Evolutionary conservation across 805 yeast genomes (phyloP).

Genomic region (Tetrapisispora iriomotensis): DNA sequence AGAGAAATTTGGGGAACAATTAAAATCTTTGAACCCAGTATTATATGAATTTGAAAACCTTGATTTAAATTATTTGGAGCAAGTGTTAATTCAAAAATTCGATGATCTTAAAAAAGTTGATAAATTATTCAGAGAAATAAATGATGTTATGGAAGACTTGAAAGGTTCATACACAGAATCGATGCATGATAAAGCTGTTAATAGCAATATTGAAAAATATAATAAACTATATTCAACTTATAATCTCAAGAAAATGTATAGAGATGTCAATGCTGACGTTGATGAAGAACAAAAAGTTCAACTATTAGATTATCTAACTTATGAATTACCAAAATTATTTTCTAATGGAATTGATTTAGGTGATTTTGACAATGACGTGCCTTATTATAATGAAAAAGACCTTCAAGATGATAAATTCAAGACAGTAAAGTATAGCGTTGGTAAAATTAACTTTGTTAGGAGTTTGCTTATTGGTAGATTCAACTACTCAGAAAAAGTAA

Average conservation of each 20-base stretch:
- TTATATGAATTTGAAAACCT: slow-evolving; percentile 17
- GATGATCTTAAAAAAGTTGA: slow-evolving; percentile 15
- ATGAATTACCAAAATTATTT: slow-evolving; percentile 22
- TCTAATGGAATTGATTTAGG: slow-evolving; percentile 8
- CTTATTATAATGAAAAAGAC: slow-evolving; percentile 7
- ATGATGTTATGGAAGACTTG: slow-evolving; percentile 38
- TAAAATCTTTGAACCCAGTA: slow-evolving; percentile 16
- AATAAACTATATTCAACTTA: slow-evolving; percentile 31
- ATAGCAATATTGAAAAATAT: slow-evolving; percentile 50
- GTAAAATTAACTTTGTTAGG: slow-evolving; percentile 22
- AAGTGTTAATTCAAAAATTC: slow-evolving; percentile 8
- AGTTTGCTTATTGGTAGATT: slow-evolving; percentile 17
- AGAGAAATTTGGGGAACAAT: slow-evolving; percentile 11
- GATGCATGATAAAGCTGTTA: slow-evolving; percentile 81
- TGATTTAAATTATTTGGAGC: slow-evolving; percentile 7
- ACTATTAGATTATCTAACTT: slow-evolving; percentile 15
- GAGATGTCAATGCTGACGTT: slow-evolving; percentile 12
- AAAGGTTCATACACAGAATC: slow-evolving; percentile 62
- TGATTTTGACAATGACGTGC: slow-evolving; percentile 6
- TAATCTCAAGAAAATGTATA: slow-evolving; percentile 6
- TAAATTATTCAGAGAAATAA: slow-evolving; percentile 16
- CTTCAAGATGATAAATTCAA: not conserved
- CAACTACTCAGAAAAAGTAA: slow-evolving; percentile 12
- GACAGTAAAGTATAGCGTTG: slow-evolving; percentile 12
- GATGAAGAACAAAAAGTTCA: slow-evolving; percentile 20